Evolutionary conservation across 495 filamentous ascomycete genomes (phyloP), one percentile per base, ranked within the genome.

Genomic region (Aspergillus leporis): DNA sequence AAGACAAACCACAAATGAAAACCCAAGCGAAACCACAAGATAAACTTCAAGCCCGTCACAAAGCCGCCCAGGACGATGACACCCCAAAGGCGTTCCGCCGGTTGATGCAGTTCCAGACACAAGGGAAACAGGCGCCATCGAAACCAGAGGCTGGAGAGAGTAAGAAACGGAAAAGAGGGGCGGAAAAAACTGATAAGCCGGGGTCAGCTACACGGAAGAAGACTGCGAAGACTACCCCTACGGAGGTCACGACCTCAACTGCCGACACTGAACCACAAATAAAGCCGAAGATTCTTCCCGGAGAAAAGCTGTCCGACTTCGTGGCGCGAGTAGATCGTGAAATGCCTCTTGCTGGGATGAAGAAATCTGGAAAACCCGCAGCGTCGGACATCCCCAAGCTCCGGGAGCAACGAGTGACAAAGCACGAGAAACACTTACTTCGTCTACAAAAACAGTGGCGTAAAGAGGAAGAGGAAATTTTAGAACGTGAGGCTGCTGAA

Each of bases 71-170:
- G 19, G 75, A 81, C 40, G 86, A 95, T 68, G 93, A 98, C 71
- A 92, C 89, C 7, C 93, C 93, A 6, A 87, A 88, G 49, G 91
- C 88, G 6, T 98, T 98, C 75, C 80, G 82, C 31, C 86, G 90
- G 4, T 70, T 97, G 57, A 92, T 98, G 88, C 83, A 86, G 16
- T 83, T 83, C 67, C 75, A 85, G 59, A 70, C 71, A 25, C 66
- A 58, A 0, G 82, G 86, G 51, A 81, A 81, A 61, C 80, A 79
- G 45, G 73, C 79, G 12, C 81, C 82, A 0, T 81, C 81, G 1
- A 89, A 86, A 21, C 79, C 93, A 4, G 91, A 96, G 65, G 81
- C 92, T 45, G 88, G 86, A 38, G 74, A 79, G 25, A 73, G 69
- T 55, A 85, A 82, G 68, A 89, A 78, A 59, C 70, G 74, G 30